Evolutionary conservation across 139 green algal genomes (phyloP).

Genomic region (Chlorella sorokiniana): DNA sequence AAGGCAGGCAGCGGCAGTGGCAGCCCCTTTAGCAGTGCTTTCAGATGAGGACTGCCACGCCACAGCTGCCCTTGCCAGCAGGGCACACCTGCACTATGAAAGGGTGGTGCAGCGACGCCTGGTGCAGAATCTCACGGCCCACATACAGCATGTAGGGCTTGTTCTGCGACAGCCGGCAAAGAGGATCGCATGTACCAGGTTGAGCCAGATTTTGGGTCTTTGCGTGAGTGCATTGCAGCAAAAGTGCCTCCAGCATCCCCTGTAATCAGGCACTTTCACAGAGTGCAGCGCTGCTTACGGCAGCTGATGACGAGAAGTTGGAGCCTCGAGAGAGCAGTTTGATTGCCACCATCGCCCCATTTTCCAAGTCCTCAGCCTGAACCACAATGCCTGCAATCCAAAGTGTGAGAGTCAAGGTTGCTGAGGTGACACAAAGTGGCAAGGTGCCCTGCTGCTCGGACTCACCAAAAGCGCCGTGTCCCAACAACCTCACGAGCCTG

Average conservation of each 20-base stretch:
- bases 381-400: slow-evolving; percentile 14
- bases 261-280: neutral
- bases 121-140: slow-evolving; percentile 8
- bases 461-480: neutral
- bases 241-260: no score
- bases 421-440: neutral
- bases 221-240: no score
- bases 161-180: neutral
- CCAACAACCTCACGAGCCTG: neutral
- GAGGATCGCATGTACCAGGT: neutral
- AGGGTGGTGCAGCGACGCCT: slow-evolving; percentile 9
- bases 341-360: neutral
- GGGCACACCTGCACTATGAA: neutral
- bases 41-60: no score
- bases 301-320: neutral
- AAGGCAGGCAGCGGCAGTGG: no score
- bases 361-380: neutral
- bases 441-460: neutral
- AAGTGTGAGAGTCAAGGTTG: no score
- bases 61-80: neutral
- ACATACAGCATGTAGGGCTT: slow-evolving; percentile 23
- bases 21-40: no score
- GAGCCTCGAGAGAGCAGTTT: neutral
- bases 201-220: no score
- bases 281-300: neutral